Evolutionary conservation across 257 asterid species (phyloP), one percentile per base, ranked within the genome.

Genomic region (Solanum gracilifrons): DNA sequence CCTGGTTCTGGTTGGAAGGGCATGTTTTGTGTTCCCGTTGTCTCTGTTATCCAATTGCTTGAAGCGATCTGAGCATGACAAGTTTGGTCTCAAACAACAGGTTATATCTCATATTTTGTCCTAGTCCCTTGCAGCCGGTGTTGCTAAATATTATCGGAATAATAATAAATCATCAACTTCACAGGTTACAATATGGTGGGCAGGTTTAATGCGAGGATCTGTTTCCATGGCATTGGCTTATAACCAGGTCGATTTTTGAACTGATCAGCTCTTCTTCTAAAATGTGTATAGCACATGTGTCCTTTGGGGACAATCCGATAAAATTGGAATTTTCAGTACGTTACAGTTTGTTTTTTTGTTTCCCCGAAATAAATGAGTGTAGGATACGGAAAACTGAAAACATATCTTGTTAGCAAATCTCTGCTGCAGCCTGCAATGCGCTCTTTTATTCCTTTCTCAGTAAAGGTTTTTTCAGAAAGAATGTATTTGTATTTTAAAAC

Each of bases 201-300:
- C 98, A 90, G 98, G 98, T 87, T 91, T 95, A 43, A 94, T 92
- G 94, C 92, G 98, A 79, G 98, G 98, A 12, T 95, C 98, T 20
- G 97, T 95, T 27, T 95, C 98, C 18, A 91, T 95, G 95, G 98
- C 98, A 11, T 85, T 95, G 86, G 95, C 95, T 88, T 95, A 96
- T 90, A 94, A 93, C 90, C 97, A 96, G 96, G 98, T 94, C 80
- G 20, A n/a, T 71, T 39, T 6, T 13, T 39, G 84, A 39, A 77
- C 13, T 25, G 0, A 6, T 77, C 60, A 23, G 62, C 84, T 77
- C 35, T 39, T 77, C 60, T 77, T 76, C 84, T 25, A 25, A 39
- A 77, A 20, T 33, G 25, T 72, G 27, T 72, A 72, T 18, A 0
- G 43, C 43, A 0, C 79, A 33, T 20, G 27, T 20, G 25, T 72